Percentiles rank a stretch among this genome's conserved stretches.
Evolutionary conservation across 768 basidiomycete genomes (phyloP).

Genomic region (Neoboletus subvelutipes): DNA sequence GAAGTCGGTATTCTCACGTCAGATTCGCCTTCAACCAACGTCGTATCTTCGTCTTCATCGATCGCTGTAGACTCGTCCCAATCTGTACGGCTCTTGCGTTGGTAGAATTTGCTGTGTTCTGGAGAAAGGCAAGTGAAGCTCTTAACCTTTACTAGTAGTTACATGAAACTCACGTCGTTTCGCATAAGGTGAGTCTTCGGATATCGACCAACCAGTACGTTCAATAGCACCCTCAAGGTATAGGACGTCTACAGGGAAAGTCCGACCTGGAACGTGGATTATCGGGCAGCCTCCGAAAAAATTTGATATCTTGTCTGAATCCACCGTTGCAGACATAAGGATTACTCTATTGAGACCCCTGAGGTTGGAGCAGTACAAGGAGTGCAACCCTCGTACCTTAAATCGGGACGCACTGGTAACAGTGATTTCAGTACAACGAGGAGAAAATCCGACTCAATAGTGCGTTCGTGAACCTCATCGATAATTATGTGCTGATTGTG

Average conservation of each 20-base stretch:
- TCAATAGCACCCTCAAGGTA: constrained; percentile 94
- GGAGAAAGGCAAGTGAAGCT: constrained; percentile 1
- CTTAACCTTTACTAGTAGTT: neutral
- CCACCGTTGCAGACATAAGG: constrained; percentile 95
- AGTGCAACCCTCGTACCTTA: constrained; percentile 59
- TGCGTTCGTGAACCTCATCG: constrained; percentile 97
- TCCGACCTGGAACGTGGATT: constrained; percentile 88
- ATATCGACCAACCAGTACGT: constrained; percentile 72
- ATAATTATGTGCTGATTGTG: constrained; percentile 81
- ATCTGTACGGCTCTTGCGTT: constrained; percentile 60
- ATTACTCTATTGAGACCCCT: constrained; percentile 58
- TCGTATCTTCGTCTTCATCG: constrained; percentile 67
- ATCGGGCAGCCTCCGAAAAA: constrained; percentile 89
- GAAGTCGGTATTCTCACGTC: constrained; percentile 38
- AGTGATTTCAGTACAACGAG: constrained; percentile 90
- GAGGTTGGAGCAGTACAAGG: constrained; percentile 1
- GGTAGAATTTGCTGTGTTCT: constrained; percentile 66
- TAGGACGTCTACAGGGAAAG: constrained; percentile 84
- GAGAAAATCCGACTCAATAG: constrained; percentile 96
- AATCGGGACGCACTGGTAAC: constrained; percentile 67
- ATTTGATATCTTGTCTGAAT: constrained; percentile 83
- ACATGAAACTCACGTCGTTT: constrained; percentile 52
- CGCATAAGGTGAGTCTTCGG: constrained; percentile 80
- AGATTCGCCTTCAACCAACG: constrained; percentile 19
- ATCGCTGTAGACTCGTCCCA: constrained; percentile 74